Evolutionary conservation across 306 rosid species (phyloP).

Genomic region (Alnus glutinosa): DNA sequence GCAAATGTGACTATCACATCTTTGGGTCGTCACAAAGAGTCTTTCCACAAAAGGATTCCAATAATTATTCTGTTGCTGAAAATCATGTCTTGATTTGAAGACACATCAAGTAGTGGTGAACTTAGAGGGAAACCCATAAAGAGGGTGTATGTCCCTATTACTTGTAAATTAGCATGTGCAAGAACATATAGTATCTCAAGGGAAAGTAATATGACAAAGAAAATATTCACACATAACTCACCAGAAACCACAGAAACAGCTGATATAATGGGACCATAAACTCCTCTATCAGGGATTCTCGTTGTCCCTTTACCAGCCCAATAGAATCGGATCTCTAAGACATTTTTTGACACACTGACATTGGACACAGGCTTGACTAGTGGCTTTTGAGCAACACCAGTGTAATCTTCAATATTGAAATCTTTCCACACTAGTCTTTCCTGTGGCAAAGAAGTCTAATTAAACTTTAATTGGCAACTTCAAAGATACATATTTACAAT

Average conservation of each 20-base stretch:
- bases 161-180: too few species aligned
- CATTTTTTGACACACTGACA: background rate
- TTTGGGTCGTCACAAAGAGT: background rate
- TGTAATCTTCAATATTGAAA: constrained; percentile 54
- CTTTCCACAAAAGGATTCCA: background rate
- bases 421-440: constrained; percentile 47
- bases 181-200: background rate
- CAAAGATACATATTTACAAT: background rate
- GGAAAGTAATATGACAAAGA: background rate
- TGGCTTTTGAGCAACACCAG: constrained; percentile 45
- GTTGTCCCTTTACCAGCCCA: constrained; percentile 40
- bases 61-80: background rate
- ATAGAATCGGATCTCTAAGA: constrained; percentile 30
- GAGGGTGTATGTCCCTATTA: too few species aligned
- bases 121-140: background rate
- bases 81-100: background rate
- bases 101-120: background rate
- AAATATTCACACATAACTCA: background rate
- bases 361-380: constrained; percentile 30
- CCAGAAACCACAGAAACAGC: too few species aligned
- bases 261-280: background rate
- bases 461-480: constrained; percentile 21
- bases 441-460: constrained; percentile 36
- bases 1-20: too few species aligned
- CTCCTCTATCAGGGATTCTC: too few species aligned